Evolutionary conservation across 768 basidiomycete genomes (phyloP), one percentile per base, ranked within the genome.

Genomic region (Neoboletus brunneissimus): DNA sequence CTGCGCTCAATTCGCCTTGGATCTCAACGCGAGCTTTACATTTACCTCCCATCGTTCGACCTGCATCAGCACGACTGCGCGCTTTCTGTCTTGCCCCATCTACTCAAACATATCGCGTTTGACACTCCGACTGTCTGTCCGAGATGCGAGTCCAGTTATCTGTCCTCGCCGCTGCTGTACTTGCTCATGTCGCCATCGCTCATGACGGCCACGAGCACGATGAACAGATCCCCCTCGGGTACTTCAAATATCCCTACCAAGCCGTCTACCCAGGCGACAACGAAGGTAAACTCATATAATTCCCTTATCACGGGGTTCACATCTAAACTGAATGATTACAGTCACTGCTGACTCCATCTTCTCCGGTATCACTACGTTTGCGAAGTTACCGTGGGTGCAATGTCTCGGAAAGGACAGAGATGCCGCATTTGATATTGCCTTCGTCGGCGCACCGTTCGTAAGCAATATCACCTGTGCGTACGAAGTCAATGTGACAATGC

Each of bases 301-400:
- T 11, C 3, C 5, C 10, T 10, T 20, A 15, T 18, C 32, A 15
- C 18, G 5, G 9, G 22, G 15, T 38, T 25, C 42, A 12, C 11
- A 3, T 49, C 27, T 15, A 35, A 53, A 10, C n/a, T 49, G 29
- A 48, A 38, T 9, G 31, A 43, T 47, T 12, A 8, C 48, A 88
- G 87, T 88, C 31, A 89, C 87, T 41, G 86, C 86, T 4, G 86
- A 94, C 66, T 83, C 90, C 18, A 74, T 88, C 35, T 94, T 93
- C 72, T 85, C 88, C 45, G 92, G 92, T 10, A 87, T 92, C 34
- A 83, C 85, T 2, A 91, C 90, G 3, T 95, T 94, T 67, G 92
- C 93, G 18, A 92, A 81, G 70, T 79, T 95, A n/a, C 90, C 90
- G 27, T 92, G 88, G 83, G 79, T 85, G 1, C 82, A 86, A 60